Percentiles rank a stretch among this genome's conserved stretches.
Conservation (phyloP, 1,139 yeast genomes). For the Suhomyces bokatorum region DNA sequence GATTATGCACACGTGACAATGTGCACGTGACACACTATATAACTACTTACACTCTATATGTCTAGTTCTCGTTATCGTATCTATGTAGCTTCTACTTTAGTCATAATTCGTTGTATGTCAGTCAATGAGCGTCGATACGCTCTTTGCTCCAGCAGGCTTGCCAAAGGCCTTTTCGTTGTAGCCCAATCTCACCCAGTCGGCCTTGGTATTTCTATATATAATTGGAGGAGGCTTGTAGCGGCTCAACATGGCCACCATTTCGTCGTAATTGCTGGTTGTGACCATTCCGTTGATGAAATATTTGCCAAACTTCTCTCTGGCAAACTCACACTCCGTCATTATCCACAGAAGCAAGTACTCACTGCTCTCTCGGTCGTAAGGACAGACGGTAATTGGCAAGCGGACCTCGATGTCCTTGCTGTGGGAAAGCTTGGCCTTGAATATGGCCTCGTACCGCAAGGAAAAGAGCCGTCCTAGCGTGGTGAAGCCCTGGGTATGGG, state of each 20-base stretch:
- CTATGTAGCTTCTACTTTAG: neutral
- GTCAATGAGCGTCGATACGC: constrained; percentile 27
- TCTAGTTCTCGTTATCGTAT: neutral
- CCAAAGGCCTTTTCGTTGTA: constrained; percentile 37
- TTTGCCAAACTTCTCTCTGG: constrained; percentile 39
- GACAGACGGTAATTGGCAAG: constrained; percentile 56
- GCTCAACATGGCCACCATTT: constrained; percentile 21
- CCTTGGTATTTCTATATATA: constrained; percentile 31
- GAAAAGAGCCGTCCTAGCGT: constrained; percentile 53
- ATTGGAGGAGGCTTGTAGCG: constrained; percentile 31
- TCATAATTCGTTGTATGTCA: neutral
- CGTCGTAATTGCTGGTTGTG: constrained; percentile 24
- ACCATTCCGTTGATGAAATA: constrained; percentile 28
- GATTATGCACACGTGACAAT: too few species aligned
- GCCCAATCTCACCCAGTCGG: constrained; percentile 44
- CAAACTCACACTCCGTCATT: constrained; percentile 51
- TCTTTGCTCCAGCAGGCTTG: constrained; percentile 18
- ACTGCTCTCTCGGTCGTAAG: constrained; percentile 49
- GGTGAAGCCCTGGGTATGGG: constrained; percentile 51
- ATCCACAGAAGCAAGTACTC: constrained; percentile 52
- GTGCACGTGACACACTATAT: too few species aligned
- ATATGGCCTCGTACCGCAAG: constrained; percentile 50
- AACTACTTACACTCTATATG: too few species aligned
- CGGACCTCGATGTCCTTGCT: constrained; percentile 50
- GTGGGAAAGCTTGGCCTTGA: constrained; percentile 50